Conservation (phyloP, 495 filamentous ascomycete genomes). For the Penicillium goetzii region DNA sequence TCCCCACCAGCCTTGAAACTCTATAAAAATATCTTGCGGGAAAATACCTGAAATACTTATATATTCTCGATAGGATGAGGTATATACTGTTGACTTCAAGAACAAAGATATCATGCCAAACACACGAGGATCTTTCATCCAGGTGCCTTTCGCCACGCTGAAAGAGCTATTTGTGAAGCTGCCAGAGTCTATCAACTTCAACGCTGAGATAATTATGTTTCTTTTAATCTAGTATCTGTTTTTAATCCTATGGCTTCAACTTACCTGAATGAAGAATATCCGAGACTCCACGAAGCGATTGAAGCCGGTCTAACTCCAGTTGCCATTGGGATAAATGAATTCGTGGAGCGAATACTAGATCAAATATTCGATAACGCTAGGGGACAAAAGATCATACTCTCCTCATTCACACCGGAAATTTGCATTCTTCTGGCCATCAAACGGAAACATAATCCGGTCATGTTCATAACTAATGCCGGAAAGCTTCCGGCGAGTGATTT, state of each 20-base stretch:
- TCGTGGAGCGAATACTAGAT: conserved; percentile 43
- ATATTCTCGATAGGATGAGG: too few species aligned
- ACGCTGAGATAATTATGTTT: too few species aligned
- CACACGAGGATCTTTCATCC: too few species aligned
- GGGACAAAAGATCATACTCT: conserved; percentile 41
- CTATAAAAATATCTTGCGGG: too few species aligned
- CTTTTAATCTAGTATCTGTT: not conserved
- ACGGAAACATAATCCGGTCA: conserved; percentile 42
- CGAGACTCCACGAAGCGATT: conserved; percentile 44
- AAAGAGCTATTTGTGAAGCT: too few species aligned
- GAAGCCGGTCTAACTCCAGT: conserved; percentile 38
- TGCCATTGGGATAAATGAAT: conserved; percentile 47
- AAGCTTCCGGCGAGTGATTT: conserved; percentile 29
- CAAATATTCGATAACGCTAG: conserved; percentile 25
- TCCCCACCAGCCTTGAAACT: too few species aligned
- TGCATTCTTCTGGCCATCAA: conserved; percentile 46
- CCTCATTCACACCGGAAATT: conserved; percentile 49
- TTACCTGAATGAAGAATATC: conserved; percentile 27
- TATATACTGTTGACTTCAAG: too few species aligned
- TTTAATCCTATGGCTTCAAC: not conserved
- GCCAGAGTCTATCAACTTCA: too few species aligned
- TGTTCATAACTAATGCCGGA: conserved; percentile 46
- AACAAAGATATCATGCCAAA: too few species aligned
- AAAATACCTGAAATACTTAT: too few species aligned
- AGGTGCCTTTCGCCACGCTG: too few species aligned